These are phyloP conservation scores for Fusarium sp. DNA, from an alignment of 2,329 filamentous ascomycete species.

Conservation along the genomic window DNA sequence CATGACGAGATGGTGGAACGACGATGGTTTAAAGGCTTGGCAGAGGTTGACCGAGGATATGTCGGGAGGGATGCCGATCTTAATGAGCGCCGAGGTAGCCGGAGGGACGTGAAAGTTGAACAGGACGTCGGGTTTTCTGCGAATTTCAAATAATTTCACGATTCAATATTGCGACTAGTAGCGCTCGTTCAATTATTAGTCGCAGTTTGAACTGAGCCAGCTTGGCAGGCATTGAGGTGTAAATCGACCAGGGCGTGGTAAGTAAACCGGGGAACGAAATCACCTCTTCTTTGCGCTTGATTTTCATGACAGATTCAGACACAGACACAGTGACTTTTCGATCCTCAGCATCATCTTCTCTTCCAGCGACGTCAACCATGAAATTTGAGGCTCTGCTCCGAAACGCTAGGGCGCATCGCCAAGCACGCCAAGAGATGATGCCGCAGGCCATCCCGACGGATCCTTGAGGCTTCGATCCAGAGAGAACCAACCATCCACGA, in stretches of 20 bases:
- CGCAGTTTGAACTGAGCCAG: neutral
- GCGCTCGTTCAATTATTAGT: neutral
- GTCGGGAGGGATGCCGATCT: neutral
- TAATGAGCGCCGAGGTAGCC: neutral
- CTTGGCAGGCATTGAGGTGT: too few species aligned
- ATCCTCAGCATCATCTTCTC: neutral
- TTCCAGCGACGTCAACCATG: neutral
- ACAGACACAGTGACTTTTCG: neutral
- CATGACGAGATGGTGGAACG: neutral
- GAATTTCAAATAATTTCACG: neutral
- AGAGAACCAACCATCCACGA: neutral
- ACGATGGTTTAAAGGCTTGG: neutral
- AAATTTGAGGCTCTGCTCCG: neutral
- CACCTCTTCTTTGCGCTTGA: neutral
- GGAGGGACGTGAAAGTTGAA: neutral
- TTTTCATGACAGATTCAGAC: neutral
- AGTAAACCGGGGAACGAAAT: neutral
- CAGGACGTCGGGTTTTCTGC: neutral
- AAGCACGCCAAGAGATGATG: constrained; percentile 4
- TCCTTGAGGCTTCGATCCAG: neutral
- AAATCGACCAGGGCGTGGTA: too few species aligned
- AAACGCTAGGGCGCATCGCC: neutral
- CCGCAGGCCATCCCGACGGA: neutral
- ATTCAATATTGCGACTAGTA: neutral
- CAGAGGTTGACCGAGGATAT: neutral